These are phyloP conservation scores for Westerdykella ornata DNA, from an alignment of 2,329 filamentous ascomycete species.

Conservation along the genomic window DNA sequence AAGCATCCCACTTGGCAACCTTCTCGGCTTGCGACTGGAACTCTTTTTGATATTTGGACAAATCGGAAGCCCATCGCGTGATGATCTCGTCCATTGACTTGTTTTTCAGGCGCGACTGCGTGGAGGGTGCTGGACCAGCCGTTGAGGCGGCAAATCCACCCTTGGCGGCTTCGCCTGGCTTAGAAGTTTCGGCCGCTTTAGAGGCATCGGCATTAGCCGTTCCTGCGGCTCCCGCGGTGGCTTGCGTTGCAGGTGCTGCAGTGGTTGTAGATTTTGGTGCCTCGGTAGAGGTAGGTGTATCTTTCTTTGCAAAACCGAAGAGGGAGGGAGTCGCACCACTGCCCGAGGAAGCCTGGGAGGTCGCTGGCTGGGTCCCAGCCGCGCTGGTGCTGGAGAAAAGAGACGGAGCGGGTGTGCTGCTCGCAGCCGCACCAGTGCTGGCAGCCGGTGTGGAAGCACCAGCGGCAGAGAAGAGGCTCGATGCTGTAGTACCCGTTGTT, in stretches of 20 bases:
- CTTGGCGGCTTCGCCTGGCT: conserved; percentile 19
- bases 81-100: conserved; percentile 99
- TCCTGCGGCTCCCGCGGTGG: conserved; percentile 13
- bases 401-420: conserved; percentile 4
- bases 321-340: conserved; percentile 11
- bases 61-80: conserved; percentile 88
- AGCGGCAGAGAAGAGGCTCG: not conserved
- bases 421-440: conserved; percentile 4
- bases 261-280: conserved; percentile 12
- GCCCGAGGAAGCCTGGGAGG: conserved; percentile 5
- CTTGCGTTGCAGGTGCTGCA: conserved; percentile 13
- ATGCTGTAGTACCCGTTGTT: not conserved
- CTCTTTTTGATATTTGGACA: conserved; percentile 93
- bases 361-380: not conserved
- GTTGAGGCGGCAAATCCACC: conserved; percentile 63
- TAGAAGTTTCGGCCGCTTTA: conserved; percentile 15
- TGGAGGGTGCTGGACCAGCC: conserved; percentile 69
- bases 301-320: conserved; percentile 16
- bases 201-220: conserved; percentile 14
- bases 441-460: conserved; percentile 3
- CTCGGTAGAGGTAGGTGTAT: conserved; percentile 5
- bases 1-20: conserved; percentile 84
- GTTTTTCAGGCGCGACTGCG: conserved; percentile 84
- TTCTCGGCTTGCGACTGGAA: conserved; percentile 86
- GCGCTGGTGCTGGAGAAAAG: conserved; percentile 5